phyloP scores from a whole-genome alignment of 345 rosid genomes.

The Lepidium africanum region DNA sequence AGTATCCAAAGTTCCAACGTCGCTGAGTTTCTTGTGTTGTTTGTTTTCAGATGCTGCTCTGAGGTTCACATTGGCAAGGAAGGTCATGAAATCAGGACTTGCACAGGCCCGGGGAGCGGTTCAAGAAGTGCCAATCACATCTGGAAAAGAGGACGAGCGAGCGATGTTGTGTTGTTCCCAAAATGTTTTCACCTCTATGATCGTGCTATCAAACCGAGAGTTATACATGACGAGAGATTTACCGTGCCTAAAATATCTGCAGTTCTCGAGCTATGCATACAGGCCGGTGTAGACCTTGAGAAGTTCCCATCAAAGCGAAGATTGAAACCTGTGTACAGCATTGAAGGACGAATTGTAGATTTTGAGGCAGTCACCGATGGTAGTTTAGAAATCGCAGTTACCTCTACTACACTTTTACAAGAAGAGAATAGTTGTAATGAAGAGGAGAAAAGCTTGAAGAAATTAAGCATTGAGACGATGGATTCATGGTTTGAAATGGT shows the following conservation, averaged over 20 bases:
- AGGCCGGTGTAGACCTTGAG: conserved; percentile 69
- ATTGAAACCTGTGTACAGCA: conserved; percentile 68
- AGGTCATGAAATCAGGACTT: conserved; percentile 78
- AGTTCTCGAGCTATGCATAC: conserved; percentile 73
- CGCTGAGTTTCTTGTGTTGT: background rate
- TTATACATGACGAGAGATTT: conserved; percentile 54
- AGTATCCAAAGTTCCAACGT: no score
- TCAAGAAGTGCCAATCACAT: conserved; percentile 60
- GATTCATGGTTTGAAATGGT: conserved; percentile 65
- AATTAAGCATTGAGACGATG: conserved; percentile 45
- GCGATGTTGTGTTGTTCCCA: conserved; percentile 53
- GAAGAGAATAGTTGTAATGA: conserved; percentile 1
- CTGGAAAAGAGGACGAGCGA: conserved; percentile 63
- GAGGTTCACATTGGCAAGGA: conserved; percentile 62
- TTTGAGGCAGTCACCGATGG: conserved; percentile 40
- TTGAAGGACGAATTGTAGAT: conserved; percentile 87
- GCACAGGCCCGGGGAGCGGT: conserved; percentile 67
- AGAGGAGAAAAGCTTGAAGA: conserved; percentile 26
- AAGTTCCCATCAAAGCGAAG: conserved; percentile 64
- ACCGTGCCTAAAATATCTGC: conserved; percentile 51
- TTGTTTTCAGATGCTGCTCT: conserved; percentile 45
- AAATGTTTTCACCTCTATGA: conserved; percentile 76
- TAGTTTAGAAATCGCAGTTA: conserved; percentile 1
- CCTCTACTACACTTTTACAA: background rate
- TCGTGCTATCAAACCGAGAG: conserved; percentile 79